Percentiles rank a stretch among this genome's conserved stretches.
These are phyloP conservation scores for Phytophthora podocarpi DNA, from an alignment of 352 stramenopile genomes.

Conservation along the genomic window DNA sequence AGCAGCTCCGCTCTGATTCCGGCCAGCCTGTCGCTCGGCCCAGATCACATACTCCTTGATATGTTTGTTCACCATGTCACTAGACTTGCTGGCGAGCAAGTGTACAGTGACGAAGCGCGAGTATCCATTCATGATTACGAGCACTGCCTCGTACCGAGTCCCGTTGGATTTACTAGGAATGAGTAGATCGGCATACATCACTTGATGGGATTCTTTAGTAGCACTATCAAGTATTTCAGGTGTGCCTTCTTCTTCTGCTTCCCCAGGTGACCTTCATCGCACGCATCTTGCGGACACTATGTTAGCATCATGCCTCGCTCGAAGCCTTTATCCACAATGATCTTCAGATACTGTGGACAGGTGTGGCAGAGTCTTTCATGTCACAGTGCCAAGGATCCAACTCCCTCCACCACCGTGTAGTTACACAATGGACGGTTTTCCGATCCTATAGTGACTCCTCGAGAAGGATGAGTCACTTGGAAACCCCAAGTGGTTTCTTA, in stretches of 20 bases:
- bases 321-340: neutral
- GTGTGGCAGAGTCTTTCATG: neutral
- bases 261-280: neutral
- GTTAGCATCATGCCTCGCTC: slow-evolving; percentile 1
- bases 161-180: neutral
- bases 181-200: neutral
- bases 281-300: neutral
- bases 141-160: neutral
- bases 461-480: neutral
- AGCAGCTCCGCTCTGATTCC: neutral
- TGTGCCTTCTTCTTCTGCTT: no score
- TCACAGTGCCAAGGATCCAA: neutral
- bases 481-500: neutral
- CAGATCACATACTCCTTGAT: slow-evolving; percentile 2
- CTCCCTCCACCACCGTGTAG: neutral
- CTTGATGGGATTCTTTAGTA: neutral
- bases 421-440: neutral
- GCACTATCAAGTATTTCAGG: neutral
- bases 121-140: slow-evolving; percentile 3
- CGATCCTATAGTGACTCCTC: neutral
- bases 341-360: neutral
- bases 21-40: neutral
- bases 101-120: neutral
- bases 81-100: no score
- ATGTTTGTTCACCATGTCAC: no score